Evolutionary conservation across 169 alveolate species (phyloP).

Genomic region (Plasmodium yoelii): DNA sequence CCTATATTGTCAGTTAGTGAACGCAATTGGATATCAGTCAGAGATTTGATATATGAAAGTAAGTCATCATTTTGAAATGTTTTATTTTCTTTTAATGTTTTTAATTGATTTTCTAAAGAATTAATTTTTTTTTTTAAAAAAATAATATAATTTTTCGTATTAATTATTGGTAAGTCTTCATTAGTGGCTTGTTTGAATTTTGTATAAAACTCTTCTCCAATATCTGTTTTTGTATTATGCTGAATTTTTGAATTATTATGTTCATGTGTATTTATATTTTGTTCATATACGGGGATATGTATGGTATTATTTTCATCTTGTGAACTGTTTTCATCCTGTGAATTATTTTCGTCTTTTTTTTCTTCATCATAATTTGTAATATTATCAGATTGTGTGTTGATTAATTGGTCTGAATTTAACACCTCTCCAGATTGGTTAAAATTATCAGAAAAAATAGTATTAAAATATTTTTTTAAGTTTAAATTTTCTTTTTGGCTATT

Average conservation of each 20-base stretch:
- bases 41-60: constrained; percentile 80
- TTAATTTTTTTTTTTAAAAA: constrained; percentile 61
- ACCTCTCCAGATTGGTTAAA: constrained; percentile 13
- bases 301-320: background rate
- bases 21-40: constrained; percentile 83
- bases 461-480: constrained; percentile 61
- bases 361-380: background rate
- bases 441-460: constrained; percentile 35
- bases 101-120: constrained; percentile 63
- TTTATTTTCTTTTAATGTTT: constrained; percentile 48
- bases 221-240: background rate
- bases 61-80: constrained; percentile 77
- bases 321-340: background rate
- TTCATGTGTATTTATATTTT: background rate
- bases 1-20: constrained; percentile 84
- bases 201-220: background rate
- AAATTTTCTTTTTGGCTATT: constrained; percentile 31
- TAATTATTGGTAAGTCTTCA: constrained; percentile 67
- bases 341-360: background rate
- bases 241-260: background rate
- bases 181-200: background rate
- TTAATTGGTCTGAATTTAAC: constrained; percentile 26
- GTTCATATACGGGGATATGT: background rate
- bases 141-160: constrained; percentile 62
- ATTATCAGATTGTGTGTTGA: background rate